Percentiles rank a stretch among this genome's conserved stretches.
Evolutionary conservation across 2,329 filamentous ascomycete genomes (phyloP).

Genomic region (Drechslerella stenobrocha): DNA sequence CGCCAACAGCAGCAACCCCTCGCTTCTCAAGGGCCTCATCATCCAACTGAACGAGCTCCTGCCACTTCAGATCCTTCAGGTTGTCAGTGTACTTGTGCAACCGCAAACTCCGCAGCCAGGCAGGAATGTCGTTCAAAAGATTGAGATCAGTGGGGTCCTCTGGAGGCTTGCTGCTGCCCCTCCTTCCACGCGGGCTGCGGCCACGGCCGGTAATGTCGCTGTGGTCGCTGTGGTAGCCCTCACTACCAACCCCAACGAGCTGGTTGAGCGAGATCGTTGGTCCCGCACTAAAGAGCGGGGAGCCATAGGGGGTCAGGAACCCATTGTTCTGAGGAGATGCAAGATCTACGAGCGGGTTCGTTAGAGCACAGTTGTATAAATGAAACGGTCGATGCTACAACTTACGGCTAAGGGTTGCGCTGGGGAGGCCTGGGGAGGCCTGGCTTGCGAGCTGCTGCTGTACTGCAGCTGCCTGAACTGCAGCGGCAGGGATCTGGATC

Average conservation of each 20-base stretch:
- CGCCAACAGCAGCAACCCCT: constrained; percentile 91
- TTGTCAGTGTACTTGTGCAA: constrained; percentile 99
- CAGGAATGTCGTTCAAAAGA: constrained; percentile 90
- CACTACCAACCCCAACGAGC: constrained; percentile 60
- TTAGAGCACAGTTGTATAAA: constrained; percentile 50
- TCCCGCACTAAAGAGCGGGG: constrained; percentile 64
- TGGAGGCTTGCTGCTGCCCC: constrained; percentile 94
- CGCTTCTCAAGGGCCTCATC: constrained; percentile 90
- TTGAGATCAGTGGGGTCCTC: constrained; percentile 93
- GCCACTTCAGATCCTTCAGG: constrained; percentile 95
- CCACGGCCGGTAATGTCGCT: constrained; percentile 81
- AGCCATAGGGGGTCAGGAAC: constrained; percentile 76
- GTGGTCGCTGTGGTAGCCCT: constrained; percentile 91
- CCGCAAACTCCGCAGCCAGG: constrained; percentile 89
- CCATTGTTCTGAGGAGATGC: constrained; percentile 91
- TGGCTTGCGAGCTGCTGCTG: constrained; percentile 50
- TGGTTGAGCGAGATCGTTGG: constrained; percentile 54
- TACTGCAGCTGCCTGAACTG: constrained; percentile 51
- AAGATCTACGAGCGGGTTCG: constrained; percentile 69
- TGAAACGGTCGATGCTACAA: constrained; percentile 6
- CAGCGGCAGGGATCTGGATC: constrained; percentile 52
- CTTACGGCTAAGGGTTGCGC: constrained; percentile 55
- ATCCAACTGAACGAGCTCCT: constrained; percentile 84
- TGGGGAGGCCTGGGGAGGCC: constrained; percentile 36
- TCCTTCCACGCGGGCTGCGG: constrained; percentile 84